Percentiles rank a stretch among this genome's conserved stretches.
phyloP scores from a whole-genome alignment of 495 filamentous ascomycete species.

The Xanthoparmelia taractica region DNA sequence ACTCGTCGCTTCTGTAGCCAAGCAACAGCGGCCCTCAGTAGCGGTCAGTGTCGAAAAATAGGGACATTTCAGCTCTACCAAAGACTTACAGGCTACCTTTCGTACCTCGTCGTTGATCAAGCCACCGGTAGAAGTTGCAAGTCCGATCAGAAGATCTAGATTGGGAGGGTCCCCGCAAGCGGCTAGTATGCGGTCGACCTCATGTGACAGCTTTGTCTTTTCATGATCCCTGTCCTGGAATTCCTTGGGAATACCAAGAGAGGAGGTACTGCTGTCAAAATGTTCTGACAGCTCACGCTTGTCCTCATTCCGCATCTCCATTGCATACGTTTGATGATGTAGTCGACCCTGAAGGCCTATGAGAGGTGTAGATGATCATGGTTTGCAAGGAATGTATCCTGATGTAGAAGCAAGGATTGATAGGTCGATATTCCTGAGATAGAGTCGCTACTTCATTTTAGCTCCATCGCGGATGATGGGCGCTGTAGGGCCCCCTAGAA shows the following conservation, averaged over 20 bases:
- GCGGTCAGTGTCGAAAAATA: not conserved
- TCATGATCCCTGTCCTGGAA: conserved; percentile 4
- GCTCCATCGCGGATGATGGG: not conserved
- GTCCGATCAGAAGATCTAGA: conserved; percentile 50
- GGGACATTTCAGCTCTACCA: conserved; percentile 7
- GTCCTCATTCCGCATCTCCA: not conserved
- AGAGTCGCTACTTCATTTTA: not conserved
- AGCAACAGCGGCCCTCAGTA: conserved; percentile 70
- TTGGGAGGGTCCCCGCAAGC: conserved; percentile 59
- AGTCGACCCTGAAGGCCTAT: not conserved
- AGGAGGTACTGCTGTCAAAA: not conserved
- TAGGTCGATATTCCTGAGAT: not conserved
- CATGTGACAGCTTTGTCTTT: conserved; percentile 4
- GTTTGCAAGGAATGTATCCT: not conserved
- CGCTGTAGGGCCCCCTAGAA: no score
- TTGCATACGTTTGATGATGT: not conserved
- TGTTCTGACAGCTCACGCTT: not conserved
- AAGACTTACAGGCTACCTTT: conserved; percentile 70
- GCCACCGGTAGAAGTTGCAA: conserved; percentile 68
- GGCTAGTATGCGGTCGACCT: conserved; percentile 24
- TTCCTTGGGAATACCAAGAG: not conserved
- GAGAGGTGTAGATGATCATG: not conserved
- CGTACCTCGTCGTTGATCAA: conserved; percentile 75
- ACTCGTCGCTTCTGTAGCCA: conserved; percentile 39
- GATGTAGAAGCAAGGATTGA: not conserved